phyloP scores from a whole-genome alignment of 306 rosid genomes.

The Vicia villosa region DNA sequence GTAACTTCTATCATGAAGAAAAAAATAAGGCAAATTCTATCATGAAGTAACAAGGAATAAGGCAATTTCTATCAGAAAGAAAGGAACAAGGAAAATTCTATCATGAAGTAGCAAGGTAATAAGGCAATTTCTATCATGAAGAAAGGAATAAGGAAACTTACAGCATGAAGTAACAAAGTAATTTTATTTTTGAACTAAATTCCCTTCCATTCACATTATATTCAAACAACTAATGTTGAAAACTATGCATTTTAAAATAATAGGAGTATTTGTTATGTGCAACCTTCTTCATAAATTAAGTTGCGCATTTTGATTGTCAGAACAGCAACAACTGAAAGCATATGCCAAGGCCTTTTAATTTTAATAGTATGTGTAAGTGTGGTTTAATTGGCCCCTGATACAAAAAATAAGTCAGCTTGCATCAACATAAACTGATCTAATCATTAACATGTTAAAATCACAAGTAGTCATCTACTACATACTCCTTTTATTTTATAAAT shows the following conservation, averaged over 20 bases:
- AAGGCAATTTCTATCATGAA: neutral
- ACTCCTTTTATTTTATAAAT: too few relatives aligned
- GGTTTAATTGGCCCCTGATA: neutral
- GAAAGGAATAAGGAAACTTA: neutral
- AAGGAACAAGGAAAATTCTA: neutral
- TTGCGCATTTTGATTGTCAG: too few relatives aligned
- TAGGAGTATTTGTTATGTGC: too few relatives aligned
- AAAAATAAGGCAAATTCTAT: neutral
- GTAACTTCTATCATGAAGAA: neutral
- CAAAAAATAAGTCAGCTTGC: neutral
- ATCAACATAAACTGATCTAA: neutral
- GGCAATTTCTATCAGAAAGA: neutral
- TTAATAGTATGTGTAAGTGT: too few relatives aligned
- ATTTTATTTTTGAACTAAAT: too few relatives aligned
- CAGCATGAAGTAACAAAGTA: neutral
- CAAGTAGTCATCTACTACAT: neutral
- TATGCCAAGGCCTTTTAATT: too few relatives aligned
- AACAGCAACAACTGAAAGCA: too few relatives aligned
- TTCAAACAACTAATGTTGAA: too few relatives aligned
- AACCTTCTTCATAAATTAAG: too few relatives aligned
- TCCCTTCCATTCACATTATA: too few relatives aligned
- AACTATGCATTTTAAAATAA: too few relatives aligned
- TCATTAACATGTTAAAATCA: neutral
- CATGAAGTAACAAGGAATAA: neutral
- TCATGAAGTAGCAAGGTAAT: neutral